Percentiles rank a stretch among this genome's conserved stretches.
Conservation (phyloP, 768 basidiomycete genomes). For the Coprinellus aureogranulatus region DNA sequence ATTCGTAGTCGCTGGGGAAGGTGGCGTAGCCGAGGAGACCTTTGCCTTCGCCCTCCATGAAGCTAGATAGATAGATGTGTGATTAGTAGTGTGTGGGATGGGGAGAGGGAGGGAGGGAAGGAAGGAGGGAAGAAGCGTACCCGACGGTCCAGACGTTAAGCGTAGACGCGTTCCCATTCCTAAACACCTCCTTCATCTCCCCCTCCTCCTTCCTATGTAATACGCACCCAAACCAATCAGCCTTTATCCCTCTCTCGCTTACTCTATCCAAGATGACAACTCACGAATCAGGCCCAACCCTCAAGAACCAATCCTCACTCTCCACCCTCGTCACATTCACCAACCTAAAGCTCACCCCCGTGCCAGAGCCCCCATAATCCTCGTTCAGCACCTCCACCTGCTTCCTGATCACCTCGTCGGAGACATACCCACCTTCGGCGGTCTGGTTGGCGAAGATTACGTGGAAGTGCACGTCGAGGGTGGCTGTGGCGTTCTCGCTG, state of each 20-base stretch:
- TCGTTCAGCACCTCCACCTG: conserved; percentile 41
- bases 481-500: conserved; percentile 25
- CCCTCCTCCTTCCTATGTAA: conserved; percentile 30
- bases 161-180: conserved; percentile 37
- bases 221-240: neutral
- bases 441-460: conserved; percentile 42
- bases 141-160: conserved; percentile 55
- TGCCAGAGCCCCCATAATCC: conserved; percentile 31
- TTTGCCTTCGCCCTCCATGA: conserved; percentile 22
- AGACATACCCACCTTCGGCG: conserved; percentile 35
- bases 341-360: conserved; percentile 40
- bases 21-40: conserved; percentile 45
- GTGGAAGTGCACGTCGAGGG: conserved; percentile 43
- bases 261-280: conserved; percentile 1
- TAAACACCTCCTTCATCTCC: conserved; percentile 42
- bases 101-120: conserved; percentile 15
- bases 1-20: conserved; percentile 43
- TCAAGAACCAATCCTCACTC: conserved; percentile 48
- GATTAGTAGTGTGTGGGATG: conserved; percentile 16
- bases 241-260: neutral
- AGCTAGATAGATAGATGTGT: too few species aligned
- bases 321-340: conserved; percentile 40
- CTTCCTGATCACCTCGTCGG: conserved; percentile 33
- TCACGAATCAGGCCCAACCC: conserved; percentile 34
- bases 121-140: conserved; percentile 17